Conservation (phyloP, 2,329 filamentous ascomycete species). For the Beauveria medogensis region DNA sequence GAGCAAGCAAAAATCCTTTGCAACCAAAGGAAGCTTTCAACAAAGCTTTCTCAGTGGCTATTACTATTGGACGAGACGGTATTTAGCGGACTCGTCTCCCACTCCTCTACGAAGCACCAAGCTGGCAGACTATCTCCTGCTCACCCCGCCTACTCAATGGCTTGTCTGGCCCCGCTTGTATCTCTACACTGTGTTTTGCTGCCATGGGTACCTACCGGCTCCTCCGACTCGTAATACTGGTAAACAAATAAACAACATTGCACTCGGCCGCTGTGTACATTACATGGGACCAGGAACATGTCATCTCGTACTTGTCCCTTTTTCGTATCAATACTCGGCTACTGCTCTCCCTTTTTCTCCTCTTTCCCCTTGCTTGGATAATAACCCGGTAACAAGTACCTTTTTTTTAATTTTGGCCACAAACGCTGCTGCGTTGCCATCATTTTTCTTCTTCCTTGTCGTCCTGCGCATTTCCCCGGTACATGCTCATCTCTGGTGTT, state of each 20-base stretch:
- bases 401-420: not conserved
- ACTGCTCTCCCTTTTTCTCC: not conserved
- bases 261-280: not conserved
- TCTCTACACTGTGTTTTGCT: not conserved
- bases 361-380: not conserved
- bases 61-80: not conserved
- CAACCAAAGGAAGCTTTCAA: not conserved
- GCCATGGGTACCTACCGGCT: slow-evolving; percentile 1
- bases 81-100: not conserved
- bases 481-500: slow-evolving; percentile 1
- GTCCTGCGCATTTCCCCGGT: not conserved
- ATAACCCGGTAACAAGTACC: not conserved
- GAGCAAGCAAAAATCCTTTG: not conserved
- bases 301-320: not conserved
- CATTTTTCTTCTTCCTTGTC: not conserved
- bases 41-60: not conserved
- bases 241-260: slow-evolving; percentile 11
- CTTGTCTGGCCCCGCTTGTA: not conserved
- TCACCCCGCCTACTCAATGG: not conserved
- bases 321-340: not conserved
- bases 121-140: not conserved
- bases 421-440: not conserved
- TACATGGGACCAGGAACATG: not conserved
- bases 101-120: not conserved
- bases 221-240: not conserved